Evolutionary conservation across 345 rosid genomes (phyloP).

Genomic region (Corchorus olitorius): DNA sequence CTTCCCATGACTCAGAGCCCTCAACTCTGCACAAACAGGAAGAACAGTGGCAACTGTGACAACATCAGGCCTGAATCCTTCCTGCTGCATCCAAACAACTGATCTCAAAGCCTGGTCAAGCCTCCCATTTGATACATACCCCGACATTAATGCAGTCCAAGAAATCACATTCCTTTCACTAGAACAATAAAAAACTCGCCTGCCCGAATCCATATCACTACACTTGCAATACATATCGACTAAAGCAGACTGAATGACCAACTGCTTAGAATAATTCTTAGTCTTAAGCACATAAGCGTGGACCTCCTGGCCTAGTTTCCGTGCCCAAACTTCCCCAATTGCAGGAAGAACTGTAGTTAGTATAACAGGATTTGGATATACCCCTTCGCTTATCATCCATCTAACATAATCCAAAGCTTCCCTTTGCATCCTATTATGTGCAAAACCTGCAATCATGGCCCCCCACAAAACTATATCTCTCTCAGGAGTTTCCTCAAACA

Average conservation of each 20-base stretch:
- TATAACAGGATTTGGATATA: constrained; percentile 67
- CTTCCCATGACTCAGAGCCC: constrained; percentile 71
- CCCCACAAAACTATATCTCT: constrained; percentile 85
- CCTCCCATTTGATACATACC: constrained; percentile 73
- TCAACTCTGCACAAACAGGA: constrained; percentile 73
- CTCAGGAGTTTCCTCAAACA: constrained; percentile 70
- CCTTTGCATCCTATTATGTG: constrained; percentile 62
- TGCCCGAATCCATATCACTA: constrained; percentile 66
- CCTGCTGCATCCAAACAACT: constrained; percentile 94
- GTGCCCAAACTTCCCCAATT: constrained; percentile 61
- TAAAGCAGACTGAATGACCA: constrained; percentile 66
- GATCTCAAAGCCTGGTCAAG: constrained; percentile 86
- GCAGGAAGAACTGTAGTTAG: constrained; percentile 66
- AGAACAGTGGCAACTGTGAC: constrained; percentile 74
- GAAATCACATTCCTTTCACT: constrained; percentile 65
- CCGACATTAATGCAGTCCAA: constrained; percentile 93
- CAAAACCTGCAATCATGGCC: constrained; percentile 79
- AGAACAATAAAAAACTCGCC: constrained; percentile 68
- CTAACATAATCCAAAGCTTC: constrained; percentile 68
- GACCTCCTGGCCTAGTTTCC: constrained; percentile 67
- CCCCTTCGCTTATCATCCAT: constrained; percentile 66
- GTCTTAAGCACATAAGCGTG: constrained; percentile 70
- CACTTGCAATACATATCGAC: constrained; percentile 90
- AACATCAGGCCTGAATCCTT: constrained; percentile 75
- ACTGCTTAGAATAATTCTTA: constrained; percentile 46